Conservation (phyloP, 73 alveolate species). For the Paramecium primaurelia region DNA sequence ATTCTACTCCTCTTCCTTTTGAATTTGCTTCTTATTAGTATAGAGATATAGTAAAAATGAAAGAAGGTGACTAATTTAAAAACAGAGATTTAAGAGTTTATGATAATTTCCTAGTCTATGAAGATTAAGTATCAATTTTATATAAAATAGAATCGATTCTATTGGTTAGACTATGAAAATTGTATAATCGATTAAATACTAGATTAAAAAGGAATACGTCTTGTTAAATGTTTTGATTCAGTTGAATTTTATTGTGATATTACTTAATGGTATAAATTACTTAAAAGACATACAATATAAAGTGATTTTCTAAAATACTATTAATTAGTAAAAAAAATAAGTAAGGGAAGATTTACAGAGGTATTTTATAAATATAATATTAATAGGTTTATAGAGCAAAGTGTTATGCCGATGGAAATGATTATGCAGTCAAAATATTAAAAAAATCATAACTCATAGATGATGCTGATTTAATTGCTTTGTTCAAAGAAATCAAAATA, state of each 20-base stretch:
- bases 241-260: not conserved
- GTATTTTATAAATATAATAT: not conserved
- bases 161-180: slow-evolving; percentile 5
- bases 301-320: not conserved
- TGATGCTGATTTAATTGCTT: not conserved
- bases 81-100: not conserved
- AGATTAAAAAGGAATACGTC: not conserved
- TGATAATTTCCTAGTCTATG: not conserved
- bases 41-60: no score
- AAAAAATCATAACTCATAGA: not conserved
- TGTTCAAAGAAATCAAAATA: not conserved
- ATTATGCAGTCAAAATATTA: not conserved
- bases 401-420: not conserved
- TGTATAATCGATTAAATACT: not conserved
- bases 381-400: not conserved
- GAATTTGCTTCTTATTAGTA: not conserved
- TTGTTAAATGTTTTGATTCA: not conserved
- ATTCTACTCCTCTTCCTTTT: not conserved
- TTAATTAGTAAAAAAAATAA: not conserved
- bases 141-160: not conserved
- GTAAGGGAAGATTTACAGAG: not conserved
- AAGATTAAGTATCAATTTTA: no score
- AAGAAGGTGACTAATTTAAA: no score
- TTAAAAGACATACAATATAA: not conserved
- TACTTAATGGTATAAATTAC: not conserved